A percentile compares a stretch with the other conserved stretches of the same genome.
Evolutionary conservation across 2,329 filamentous ascomycete genomes (phyloP).

Genomic region (Calcarisporium arbuscula): DNA sequence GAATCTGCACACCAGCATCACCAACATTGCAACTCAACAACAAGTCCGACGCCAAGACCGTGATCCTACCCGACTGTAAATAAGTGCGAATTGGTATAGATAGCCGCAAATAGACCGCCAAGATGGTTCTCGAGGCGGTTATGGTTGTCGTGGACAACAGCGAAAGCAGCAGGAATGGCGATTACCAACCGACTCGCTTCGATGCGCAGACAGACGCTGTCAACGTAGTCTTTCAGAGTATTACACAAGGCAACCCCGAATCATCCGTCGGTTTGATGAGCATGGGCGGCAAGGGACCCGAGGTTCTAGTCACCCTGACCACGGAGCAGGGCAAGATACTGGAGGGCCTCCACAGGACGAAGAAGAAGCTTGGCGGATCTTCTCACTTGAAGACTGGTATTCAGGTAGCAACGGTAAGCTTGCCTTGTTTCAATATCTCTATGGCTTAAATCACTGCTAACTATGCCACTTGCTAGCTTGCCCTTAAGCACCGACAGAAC

Average conservation of each 20-base stretch:
- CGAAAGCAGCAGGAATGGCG: slow-evolving; percentile 95
- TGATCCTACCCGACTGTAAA: neutral
- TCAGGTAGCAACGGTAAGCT: slow-evolving; percentile 83
- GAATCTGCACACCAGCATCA: slow-evolving; percentile 1
- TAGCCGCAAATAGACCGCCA: slow-evolving; percentile 37
- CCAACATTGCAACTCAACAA: slow-evolving; percentile 8
- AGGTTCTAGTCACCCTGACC: slow-evolving; percentile 93
- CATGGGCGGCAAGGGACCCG: slow-evolving; percentile 96
- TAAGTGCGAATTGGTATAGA: too few relatives aligned
- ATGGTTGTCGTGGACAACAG: slow-evolving; percentile 99
- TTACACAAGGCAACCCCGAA: slow-evolving; percentile 92
- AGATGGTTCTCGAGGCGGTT: slow-evolving; percentile 97
- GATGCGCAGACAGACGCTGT: slow-evolving; percentile 94
- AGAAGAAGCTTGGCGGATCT: slow-evolving; percentile 82
- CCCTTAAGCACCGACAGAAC: slow-evolving; percentile 96
- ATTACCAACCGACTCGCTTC: slow-evolving; percentile 85
- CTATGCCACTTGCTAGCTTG: slow-evolving; percentile 55
- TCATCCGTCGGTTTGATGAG: slow-evolving; percentile 97
- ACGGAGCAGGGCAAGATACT: slow-evolving; percentile 95
- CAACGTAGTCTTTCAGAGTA: slow-evolving; percentile 90
- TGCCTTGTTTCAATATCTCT: neutral
- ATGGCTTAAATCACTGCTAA: slow-evolving; percentile 4
- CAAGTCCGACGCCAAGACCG: neutral
- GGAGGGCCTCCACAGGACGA: slow-evolving; percentile 82
- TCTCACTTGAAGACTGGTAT: slow-evolving; percentile 89